A percentile compares a stretch with the other conserved stretches of the same genome.
Evolutionary conservation across 2,329 filamentous ascomycete species (phyloP).

Genomic region (Neofusicoccum parvum): DNA sequence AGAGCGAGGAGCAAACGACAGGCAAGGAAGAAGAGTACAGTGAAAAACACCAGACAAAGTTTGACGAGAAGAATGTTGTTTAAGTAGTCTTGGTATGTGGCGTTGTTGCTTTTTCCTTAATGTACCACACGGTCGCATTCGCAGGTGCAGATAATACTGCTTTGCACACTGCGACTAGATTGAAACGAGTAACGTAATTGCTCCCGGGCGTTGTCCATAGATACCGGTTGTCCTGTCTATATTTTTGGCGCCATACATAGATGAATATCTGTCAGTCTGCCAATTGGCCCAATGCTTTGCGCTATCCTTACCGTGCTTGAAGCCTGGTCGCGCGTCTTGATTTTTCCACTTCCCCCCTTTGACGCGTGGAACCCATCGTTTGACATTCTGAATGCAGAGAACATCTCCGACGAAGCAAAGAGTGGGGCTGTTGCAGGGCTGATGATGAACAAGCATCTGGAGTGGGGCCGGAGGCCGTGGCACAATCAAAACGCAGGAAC

Average conservation of each 20-base stretch:
- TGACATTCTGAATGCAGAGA: not conserved
- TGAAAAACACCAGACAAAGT: not conserved
- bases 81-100: not conserved
- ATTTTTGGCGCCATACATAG: not conserved
- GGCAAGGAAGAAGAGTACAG: not conserved
- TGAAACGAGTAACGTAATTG: not conserved
- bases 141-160: not conserved
- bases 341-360: not conserved
- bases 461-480: conserved; percentile 2
- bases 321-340: not conserved
- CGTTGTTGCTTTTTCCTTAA: not conserved
- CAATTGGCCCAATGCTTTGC: not conserved
- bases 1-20: not conserved
- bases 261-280: not conserved
- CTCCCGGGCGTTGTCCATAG: conserved; percentile 2
- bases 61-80: not conserved
- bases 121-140: not conserved
- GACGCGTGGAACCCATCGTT: too few relatives aligned
- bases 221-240: not conserved
- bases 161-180: not conserved
- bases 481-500: not conserved
- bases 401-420: not conserved
- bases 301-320: too few relatives aligned
- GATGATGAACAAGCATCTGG: not conserved
- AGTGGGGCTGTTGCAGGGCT: conserved; percentile 2